Percentiles rank a stretch among this genome's conserved stretches.
Evolutionary conservation across 805 yeast genomes (phyloP).

Genomic region (Wickerhamiella cacticola): DNA sequence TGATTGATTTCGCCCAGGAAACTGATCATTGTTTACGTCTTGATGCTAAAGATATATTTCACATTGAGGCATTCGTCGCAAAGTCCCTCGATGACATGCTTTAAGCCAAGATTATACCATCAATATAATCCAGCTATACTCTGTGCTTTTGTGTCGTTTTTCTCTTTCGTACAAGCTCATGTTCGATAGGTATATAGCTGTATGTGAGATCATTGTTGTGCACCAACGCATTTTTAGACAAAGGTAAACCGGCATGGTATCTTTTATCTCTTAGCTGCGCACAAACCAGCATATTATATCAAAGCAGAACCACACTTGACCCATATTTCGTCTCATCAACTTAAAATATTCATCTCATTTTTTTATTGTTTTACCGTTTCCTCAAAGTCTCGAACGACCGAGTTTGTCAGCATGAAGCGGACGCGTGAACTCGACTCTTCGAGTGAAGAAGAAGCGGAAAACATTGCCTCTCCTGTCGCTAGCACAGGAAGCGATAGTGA

Average conservation of each 20-base stretch:
- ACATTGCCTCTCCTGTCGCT: neutral
- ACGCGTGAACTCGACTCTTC: neutral
- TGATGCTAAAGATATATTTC: constrained; percentile 85
- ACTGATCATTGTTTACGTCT: constrained; percentile 72
- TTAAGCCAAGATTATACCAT: no score
- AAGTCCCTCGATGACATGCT: constrained; percentile 61
- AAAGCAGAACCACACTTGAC: no score
- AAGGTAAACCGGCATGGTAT: no score
- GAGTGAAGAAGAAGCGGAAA: constrained; percentile 1
- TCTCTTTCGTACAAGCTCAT: no score
- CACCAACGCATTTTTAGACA: no score
- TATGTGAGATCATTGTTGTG: no score
- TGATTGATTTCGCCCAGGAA: constrained; percentile 46
- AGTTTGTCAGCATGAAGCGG: constrained; percentile 12
- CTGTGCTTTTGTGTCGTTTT: no score
- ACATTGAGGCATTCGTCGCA: constrained; percentile 88
- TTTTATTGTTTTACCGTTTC: neutral
- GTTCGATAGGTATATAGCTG: no score
- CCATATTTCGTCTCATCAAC: no score
- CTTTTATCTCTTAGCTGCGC: no score
- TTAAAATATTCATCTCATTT: neutral
- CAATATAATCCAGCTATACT: no score
- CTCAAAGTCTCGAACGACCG: neutral
- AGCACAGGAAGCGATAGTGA: neutral
- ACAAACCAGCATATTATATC: no score